Conservation (phyloP, 305 asterid genomes). For the Ilex paraguariensis region DNA sequence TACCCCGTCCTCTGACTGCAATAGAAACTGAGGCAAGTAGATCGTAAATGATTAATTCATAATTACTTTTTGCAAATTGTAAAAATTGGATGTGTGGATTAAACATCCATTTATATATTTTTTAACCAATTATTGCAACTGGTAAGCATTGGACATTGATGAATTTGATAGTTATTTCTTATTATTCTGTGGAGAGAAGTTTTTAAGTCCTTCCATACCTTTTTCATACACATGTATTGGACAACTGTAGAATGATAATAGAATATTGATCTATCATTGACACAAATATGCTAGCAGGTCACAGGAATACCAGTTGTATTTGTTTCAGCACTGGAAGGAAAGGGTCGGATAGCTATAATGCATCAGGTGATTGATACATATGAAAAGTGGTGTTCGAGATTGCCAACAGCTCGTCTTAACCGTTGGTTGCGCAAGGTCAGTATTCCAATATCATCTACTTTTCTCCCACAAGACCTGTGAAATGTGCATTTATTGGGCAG, state of each 20-base stretch:
- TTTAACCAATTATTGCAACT: too few relatives aligned
- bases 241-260: neutral
- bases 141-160: too few relatives aligned
- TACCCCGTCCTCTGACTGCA: too few relatives aligned
- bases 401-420: conserved; percentile 86
- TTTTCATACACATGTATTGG: too few relatives aligned
- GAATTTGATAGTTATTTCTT: too few relatives aligned
- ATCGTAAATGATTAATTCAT: too few relatives aligned
- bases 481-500: too few relatives aligned
- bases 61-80: too few relatives aligned
- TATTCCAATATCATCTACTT: neutral
- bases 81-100: too few relatives aligned
- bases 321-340: conserved; percentile 89
- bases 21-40: too few relatives aligned
- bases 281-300: conserved; percentile 43
- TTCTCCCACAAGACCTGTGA: neutral
- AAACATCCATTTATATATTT: too few relatives aligned
- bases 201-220: neutral
- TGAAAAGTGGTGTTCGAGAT: conserved; percentile 81
- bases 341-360: conserved; percentile 69
- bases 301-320: conserved; percentile 86
- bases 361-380: conserved; percentile 67
- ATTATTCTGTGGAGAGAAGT: neutral
- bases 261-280: conserved; percentile 11
- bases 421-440: conserved; percentile 88